Conservation (phyloP, 75 land plant species). For the Azolla pinnata region DNA sequence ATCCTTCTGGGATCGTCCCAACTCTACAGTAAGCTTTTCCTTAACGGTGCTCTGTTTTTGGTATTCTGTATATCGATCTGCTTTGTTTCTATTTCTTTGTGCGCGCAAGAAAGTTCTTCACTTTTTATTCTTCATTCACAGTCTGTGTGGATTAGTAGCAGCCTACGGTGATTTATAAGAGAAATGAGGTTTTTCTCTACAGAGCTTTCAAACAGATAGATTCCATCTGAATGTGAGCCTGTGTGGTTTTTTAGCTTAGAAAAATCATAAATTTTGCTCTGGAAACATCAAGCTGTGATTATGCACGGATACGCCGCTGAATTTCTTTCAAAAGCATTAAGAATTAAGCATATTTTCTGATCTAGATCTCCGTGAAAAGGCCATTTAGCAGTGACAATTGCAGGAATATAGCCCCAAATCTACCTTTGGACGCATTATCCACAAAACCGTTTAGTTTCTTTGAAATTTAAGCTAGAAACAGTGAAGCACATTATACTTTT, state of each 20-base stretch:
- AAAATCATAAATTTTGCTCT: too few species aligned
- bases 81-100: not conserved
- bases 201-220: not conserved
- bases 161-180: too few species aligned
- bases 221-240: not conserved
- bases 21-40: slow-evolving; percentile 66
- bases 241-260: too few species aligned
- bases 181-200: not conserved
- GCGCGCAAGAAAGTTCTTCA: not conserved
- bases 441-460: too few species aligned
- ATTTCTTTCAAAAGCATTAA: not conserved
- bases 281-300: too few species aligned
- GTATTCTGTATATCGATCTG: not conserved
- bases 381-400: slow-evolving; percentile 1
- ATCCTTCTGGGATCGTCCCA: slow-evolving; percentile 92
- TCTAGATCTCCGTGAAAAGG: not conserved
- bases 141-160: too few species aligned
- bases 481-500: too few species aligned
- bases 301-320: too few species aligned
- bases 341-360: not conserved
- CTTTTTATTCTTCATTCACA: not conserved
- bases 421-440: too few species aligned
- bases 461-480: too few species aligned
- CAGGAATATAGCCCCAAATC: too few species aligned
- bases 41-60: not conserved